Evolutionary conservation across 1,284 basidiomycete species (phyloP), one percentile per base, ranked within the genome.

Genomic region (Hypsizygus ulmarius): DNA sequence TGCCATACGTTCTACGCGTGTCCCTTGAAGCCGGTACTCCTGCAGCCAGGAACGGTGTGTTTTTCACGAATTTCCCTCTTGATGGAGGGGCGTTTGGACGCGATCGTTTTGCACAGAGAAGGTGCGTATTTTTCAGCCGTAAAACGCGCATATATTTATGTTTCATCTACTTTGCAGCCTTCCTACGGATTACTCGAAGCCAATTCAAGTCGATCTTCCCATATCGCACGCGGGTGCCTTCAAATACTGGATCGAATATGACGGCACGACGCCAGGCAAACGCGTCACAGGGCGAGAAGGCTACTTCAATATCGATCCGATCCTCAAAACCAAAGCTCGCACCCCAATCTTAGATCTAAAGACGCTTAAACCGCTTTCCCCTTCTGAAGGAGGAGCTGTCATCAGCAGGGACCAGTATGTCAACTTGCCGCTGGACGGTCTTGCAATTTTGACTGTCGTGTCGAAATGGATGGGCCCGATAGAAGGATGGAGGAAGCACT

Each of bases 391-490:
- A 11, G 78, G 76, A 5, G 63, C 54, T 9, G 43, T 51, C 4
- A 50, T 72, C 0, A 64, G 84, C 41, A 60, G 71, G 43, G 63
- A 76, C 9, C 71, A 79, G 46, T 61, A 69, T 40, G 73, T 87
- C 52, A 76, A 87, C 56, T 71, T 97, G 8, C 85, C 92, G 1
- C 75, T 97, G 25, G 88, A 96, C 64, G 90, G 87, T 8, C 77
- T 97, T 11, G 81, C 87, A 32, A 87, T 97, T 58, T 73, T 97
- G 49, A 93, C 91, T 5, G 76, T 94, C 37, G 84, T 97, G 38
- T 94, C 93, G 2, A 97, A 97, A 67, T 97, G 95, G 95, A 96
- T 97, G 90, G 95, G 93, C 1, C 78, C 84, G 1, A 68, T 92
- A 25, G 67, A 71, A 9, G 72, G 82, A 28, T 97, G 95, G 94